Evolutionary conservation across 2,329 filamentous ascomycete species (phyloP).

Genomic region (Gremmenia infestans): DNA sequence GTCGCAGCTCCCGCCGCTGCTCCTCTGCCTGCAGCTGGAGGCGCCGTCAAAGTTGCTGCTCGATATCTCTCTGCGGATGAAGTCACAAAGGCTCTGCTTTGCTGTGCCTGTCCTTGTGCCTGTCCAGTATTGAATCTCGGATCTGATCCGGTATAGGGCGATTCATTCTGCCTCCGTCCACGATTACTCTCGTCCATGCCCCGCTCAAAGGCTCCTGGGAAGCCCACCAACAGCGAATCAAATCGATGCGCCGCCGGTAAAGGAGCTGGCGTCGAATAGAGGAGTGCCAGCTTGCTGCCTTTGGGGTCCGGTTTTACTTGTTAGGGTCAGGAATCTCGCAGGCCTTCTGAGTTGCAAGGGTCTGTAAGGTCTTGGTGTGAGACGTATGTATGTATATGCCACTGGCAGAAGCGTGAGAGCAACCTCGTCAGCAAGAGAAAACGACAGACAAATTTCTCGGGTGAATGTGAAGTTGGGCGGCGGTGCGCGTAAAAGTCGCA

Average conservation of each 20-base stretch:
- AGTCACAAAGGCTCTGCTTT: conserved; percentile 22
- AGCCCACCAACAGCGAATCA: conserved; percentile 53
- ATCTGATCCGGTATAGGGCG: conserved; percentile 56
- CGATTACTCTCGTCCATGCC: conserved; percentile 77
- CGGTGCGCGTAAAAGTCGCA: background rate
- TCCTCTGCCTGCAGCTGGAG: conserved; percentile 32
- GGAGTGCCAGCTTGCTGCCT: conserved; percentile 57
- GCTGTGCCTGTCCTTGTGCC: conserved; percentile 23
- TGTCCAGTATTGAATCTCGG: conserved; percentile 42
- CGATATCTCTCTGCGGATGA: conserved; percentile 39
- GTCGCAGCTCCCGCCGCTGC: conserved; percentile 50
- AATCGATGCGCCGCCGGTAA: conserved; percentile 62
- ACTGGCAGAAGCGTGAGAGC: too few relatives aligned
- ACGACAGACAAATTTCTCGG: background rate
- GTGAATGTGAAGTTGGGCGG: background rate
- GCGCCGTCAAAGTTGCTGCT: conserved; percentile 45
- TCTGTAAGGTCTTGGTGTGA: too few relatives aligned
- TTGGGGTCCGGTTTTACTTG: background rate
- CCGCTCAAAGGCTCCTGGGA: conserved; percentile 46
- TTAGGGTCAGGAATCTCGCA: background rate
- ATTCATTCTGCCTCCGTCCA: conserved; percentile 70
- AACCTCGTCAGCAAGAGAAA: background rate
- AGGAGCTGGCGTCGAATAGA: conserved; percentile 56
- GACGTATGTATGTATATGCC: too few relatives aligned
- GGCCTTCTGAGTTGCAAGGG: too few relatives aligned